phyloP scores from a whole-genome alignment of 257 asterid species.

The Euphrasia confusa region DNA sequence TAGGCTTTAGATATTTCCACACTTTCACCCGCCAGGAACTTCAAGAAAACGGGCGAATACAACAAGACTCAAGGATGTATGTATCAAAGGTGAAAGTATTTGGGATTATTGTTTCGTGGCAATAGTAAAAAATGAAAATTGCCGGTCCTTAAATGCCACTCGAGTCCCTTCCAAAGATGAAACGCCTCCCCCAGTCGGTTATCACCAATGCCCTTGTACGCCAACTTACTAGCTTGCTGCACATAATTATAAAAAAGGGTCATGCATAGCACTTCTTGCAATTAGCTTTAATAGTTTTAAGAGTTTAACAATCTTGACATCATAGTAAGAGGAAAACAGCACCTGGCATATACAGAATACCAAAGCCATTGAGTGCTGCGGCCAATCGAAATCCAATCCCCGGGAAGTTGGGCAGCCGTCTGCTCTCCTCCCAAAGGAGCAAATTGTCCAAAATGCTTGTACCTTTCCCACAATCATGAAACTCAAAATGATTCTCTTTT shows the following conservation, averaged over 20 bases:
- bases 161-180: constrained; percentile 90
- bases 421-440: constrained; percentile 98
- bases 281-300: background rate
- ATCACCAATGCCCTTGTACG: constrained; percentile 90
- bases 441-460: constrained; percentile 93
- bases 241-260: constrained; percentile 11
- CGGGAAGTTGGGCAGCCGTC: constrained; percentile 96
- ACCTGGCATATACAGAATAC: constrained; percentile 98
- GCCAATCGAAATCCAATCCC: constrained; percentile 98
- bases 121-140: background rate
- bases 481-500: no score
- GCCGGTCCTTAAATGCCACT: constrained; percentile 52
- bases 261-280: constrained; percentile 1
- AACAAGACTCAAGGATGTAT: background rate
- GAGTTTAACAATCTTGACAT: background rate
- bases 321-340: constrained; percentile 9
- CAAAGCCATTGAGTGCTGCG: constrained; percentile 94
- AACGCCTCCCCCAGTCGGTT: constrained; percentile 82
- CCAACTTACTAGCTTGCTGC: constrained; percentile 97
- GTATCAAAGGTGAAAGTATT: background rate
- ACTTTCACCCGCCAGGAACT: constrained; percentile 7
- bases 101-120: constrained; percentile 12
- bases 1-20: background rate
- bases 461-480: constrained; percentile 38
- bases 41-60: background rate